These are phyloP conservation scores for Plasmodium cynomolgi DNA, from an alignment of 169 alveolate genomes.

Conservation along the genomic window DNA sequence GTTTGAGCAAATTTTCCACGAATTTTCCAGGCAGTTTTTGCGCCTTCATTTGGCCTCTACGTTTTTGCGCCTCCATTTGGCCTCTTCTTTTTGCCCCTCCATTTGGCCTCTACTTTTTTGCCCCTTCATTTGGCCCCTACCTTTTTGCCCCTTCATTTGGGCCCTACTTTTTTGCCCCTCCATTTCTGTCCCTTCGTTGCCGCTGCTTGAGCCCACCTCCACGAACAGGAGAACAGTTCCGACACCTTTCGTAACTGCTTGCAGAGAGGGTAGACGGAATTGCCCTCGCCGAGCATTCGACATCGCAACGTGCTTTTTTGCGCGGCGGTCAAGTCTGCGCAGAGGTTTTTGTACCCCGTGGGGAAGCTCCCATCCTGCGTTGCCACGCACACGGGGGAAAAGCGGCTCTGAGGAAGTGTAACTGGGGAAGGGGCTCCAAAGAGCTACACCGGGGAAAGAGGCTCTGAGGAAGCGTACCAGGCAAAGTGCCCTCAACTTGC, in stretches of 20 bases:
- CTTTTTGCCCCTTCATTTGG: not conserved
- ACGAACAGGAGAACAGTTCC: not conserved
- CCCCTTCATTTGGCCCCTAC: not conserved
- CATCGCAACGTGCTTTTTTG: not conserved
- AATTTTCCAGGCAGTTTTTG: not conserved
- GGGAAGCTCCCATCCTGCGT: not conserved
- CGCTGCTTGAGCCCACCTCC: not conserved
- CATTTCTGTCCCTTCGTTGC: not conserved
- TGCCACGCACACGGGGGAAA: not conserved
- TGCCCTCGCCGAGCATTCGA: not conserved
- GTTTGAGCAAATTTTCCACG: not conserved
- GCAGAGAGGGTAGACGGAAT: not conserved
- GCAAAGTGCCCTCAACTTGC: not conserved
- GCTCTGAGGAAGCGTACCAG: too few species aligned
- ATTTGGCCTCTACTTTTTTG: not conserved
- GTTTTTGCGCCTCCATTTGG: not conserved
- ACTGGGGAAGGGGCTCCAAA: not conserved
- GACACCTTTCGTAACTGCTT: not conserved
- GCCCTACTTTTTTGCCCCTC: not conserved
- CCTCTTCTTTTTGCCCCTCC: not conserved
- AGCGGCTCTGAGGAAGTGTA: not conserved
- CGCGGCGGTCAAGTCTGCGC: not conserved
- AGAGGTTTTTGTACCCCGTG: not conserved
- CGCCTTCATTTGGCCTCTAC: not conserved
- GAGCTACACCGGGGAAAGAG: not conserved